phyloP scores from a whole-genome alignment of 2,329 filamentous ascomycete genomes.

The Colletotrichum echinochloae region DNA sequence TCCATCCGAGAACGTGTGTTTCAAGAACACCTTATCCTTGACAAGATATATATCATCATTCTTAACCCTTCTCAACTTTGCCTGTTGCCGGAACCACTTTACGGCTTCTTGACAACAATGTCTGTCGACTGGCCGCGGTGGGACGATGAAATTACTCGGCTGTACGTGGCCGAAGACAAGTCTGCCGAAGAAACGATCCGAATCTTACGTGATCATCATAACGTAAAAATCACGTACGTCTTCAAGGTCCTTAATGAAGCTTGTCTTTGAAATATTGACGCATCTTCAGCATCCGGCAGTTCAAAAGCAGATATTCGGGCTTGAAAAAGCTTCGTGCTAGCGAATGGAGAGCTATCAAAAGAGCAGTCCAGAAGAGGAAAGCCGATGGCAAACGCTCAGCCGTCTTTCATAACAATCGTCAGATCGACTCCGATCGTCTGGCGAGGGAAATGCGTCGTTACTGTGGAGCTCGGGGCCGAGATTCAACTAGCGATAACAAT shows the following conservation, averaged over 20 bases:
- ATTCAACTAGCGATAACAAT: background rate
- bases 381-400: background rate
- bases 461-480: background rate
- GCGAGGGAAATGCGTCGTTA: background rate
- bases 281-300: background rate
- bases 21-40: background rate
- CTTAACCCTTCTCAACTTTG: background rate
- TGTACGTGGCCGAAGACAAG: conserved; percentile 8
- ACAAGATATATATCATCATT: background rate
- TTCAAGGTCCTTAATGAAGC: rapidly evolving
- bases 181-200: background rate
- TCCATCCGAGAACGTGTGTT: background rate
- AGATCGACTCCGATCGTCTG: background rate
- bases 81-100: background rate
- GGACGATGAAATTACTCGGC: background rate
- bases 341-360: background rate
- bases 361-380: background rate
- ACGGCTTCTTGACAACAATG: background rate
- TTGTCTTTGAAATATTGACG: background rate
- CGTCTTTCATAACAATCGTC: background rate
- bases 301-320: conserved; percentile 5
- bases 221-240: background rate
- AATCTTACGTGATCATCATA: background rate
- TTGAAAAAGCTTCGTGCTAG: background rate
- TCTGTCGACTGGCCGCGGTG: background rate